phyloP scores from a whole-genome alignment of 2,329 filamentous ascomycete genomes.

The Microdochium nivale region DNA sequence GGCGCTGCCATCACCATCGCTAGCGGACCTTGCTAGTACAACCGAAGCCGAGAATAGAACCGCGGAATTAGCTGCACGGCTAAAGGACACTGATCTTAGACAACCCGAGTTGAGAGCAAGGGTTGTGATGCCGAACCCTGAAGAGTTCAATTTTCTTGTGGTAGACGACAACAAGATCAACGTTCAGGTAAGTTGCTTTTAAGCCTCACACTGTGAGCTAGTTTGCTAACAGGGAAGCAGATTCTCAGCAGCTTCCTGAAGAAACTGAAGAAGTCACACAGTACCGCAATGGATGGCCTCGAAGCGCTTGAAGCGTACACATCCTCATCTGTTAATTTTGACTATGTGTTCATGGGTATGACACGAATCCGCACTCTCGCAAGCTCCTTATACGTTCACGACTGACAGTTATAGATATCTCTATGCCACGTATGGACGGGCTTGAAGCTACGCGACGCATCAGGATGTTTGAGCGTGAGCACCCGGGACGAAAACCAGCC shows the following conservation, averaged over 20 bases:
- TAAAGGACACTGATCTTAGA: neutral
- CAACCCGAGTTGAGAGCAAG: neutral
- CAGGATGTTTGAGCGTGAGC: neutral
- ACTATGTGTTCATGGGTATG: slow-evolving; percentile 26
- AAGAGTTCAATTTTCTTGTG: slow-evolving; percentile 13
- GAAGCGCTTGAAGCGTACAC: slow-evolving; percentile 26
- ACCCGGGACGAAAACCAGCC: neutral
- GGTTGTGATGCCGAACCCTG: neutral
- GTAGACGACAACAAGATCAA: slow-evolving; percentile 34
- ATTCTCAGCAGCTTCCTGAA: slow-evolving; percentile 21
- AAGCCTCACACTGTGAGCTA: neutral
- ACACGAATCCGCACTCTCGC: too few relatives aligned
- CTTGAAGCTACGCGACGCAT: slow-evolving; percentile 30
- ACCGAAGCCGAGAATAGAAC: neutral
- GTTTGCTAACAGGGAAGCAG: neutral
- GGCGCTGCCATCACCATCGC: neutral
- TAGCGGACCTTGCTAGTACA: neutral
- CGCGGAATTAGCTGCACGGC: neutral
- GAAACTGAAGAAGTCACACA: slow-evolving; percentile 19
- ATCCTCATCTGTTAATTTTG: neutral
- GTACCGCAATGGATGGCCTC: slow-evolving; percentile 25
- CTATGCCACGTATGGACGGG: slow-evolving; percentile 47
- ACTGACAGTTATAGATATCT: slow-evolving; percentile 25
- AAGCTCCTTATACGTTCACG: neutral
- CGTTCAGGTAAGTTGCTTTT: slow-evolving; percentile 7